Evolutionary conservation across 1,284 basidiomycete genomes (phyloP).

Genomic region (Papiliotrema laurentii): DNA sequence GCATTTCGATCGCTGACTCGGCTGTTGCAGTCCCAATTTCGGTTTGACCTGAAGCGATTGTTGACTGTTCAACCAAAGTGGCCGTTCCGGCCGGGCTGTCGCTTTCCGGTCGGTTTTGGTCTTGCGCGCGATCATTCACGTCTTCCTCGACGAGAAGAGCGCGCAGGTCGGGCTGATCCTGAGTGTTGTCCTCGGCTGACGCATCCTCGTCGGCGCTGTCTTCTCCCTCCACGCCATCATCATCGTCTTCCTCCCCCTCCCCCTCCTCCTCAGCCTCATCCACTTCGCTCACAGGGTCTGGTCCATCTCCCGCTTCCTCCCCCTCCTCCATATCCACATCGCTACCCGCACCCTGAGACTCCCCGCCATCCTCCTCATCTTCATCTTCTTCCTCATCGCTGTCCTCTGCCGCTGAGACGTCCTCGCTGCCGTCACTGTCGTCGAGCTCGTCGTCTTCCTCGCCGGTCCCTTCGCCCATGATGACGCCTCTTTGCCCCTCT

Average conservation of each 20-base stretch:
- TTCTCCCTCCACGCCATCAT: conserved; percentile 11
- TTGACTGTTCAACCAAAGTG: no score
- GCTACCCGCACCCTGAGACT: no score
- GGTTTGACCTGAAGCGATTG: no score
- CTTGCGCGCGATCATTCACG: neutral
- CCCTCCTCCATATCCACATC: neutral
- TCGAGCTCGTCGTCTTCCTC: conserved; percentile 27
- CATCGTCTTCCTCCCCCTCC: conserved; percentile 6
- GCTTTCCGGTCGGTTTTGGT: no score
- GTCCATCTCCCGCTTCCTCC: neutral
- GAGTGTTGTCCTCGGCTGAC: conserved; percentile 1
- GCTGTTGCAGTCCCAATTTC: no score
- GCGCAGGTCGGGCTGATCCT: neutral
- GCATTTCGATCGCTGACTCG: neutral
- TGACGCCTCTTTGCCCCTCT: conserved; percentile 71
- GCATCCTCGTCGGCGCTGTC: conserved; percentile 7
- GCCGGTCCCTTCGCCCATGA: conserved; percentile 49
- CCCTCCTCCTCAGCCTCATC: neutral
- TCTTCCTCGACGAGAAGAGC: neutral
- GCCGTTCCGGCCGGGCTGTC: no score
- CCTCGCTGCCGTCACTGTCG: conserved; percentile 23
- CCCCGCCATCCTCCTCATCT: conserved; percentile 19
- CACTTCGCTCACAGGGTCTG: neutral
- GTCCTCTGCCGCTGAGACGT: conserved; percentile 12
- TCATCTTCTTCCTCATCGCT: conserved; percentile 17